Evolutionary conservation across 495 filamentous ascomycete species (phyloP).

Genomic region (Neurospora intermedia): DNA sequence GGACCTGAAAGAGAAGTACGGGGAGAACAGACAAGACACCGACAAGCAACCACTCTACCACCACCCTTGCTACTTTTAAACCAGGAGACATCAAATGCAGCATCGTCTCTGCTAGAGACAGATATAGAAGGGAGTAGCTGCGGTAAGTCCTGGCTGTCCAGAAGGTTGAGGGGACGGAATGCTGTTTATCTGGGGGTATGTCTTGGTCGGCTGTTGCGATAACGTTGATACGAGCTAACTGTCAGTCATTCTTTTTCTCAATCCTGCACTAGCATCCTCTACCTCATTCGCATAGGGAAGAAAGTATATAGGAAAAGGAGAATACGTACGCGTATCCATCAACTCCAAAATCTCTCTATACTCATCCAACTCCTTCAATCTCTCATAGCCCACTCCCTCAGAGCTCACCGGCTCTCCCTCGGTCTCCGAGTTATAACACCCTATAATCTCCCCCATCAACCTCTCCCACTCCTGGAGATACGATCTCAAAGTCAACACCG

Average conservation of each 20-base stretch:
- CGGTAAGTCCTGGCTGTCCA: not conserved
- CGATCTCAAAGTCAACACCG: not conserved
- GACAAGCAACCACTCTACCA: not conserved
- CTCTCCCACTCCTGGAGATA: not conserved
- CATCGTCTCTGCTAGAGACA: not conserved
- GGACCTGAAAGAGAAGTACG: not conserved
- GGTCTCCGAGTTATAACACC: not conserved
- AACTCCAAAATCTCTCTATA: not conserved
- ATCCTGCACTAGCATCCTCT: not conserved
- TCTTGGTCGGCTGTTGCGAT: not conserved
- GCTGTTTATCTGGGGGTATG: not conserved
- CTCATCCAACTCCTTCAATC: not conserved
- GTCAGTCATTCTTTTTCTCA: not conserved
- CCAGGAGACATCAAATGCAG: not conserved
- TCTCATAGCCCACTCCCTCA: not conserved
- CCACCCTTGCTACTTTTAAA: not conserved
- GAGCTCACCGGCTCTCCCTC: not conserved
- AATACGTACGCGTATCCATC: not conserved
- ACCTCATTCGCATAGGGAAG: no score
- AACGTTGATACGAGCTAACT: not conserved
- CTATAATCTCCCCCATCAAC: not conserved
- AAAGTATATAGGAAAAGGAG: no score
- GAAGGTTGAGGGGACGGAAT: not conserved
- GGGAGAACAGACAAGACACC: not conserved
- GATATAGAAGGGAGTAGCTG: not conserved